Conservation (phyloP, 345 rosid species). For the Linum usitatissimum region DNA sequence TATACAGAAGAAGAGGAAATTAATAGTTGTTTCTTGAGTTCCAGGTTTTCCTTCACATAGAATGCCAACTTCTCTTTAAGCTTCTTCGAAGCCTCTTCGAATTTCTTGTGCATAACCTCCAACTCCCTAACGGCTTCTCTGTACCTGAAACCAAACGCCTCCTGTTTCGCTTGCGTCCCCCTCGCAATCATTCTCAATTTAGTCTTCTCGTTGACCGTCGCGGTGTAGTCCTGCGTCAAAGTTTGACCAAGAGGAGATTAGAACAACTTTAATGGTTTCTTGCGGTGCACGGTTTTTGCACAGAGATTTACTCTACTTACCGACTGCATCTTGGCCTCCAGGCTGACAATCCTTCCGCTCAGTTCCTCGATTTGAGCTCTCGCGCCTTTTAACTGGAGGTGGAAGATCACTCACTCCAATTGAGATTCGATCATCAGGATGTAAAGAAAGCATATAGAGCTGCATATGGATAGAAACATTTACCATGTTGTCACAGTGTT, state of each 20-base stretch:
- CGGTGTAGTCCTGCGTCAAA: constrained; percentile 35
- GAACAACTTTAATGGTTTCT: too few species aligned
- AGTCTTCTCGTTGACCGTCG: constrained; percentile 40
- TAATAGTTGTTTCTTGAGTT: constrained; percentile 66
- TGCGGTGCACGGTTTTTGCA: not conserved
- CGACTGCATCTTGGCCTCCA: constrained; percentile 36
- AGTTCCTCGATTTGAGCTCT: constrained; percentile 31
- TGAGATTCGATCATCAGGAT: not conserved
- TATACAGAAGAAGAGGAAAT: constrained; percentile 14
- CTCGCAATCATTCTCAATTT: constrained; percentile 67
- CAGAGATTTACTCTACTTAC: constrained; percentile 32
- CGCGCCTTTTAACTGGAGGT: constrained; percentile 32
- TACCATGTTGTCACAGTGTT: constrained; percentile 20
- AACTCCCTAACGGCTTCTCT: constrained; percentile 35
- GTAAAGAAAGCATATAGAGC: not conserved
- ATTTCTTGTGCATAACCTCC: constrained; percentile 51
- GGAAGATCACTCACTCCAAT: not conserved
- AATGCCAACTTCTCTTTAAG: constrained; percentile 52
- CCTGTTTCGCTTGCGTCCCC: constrained; percentile 64
- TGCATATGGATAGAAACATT: not conserved
- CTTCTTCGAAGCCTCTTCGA: constrained; percentile 48
- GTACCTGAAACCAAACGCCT: constrained; percentile 43
- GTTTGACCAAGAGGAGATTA: not conserved
- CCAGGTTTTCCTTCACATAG: constrained; percentile 42
- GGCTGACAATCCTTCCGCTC: constrained; percentile 22